Evolutionary conservation across 2,329 filamentous ascomycete genomes (phyloP), one percentile per base, ranked within the genome.

Genomic region (Blumeria hordei): DNA sequence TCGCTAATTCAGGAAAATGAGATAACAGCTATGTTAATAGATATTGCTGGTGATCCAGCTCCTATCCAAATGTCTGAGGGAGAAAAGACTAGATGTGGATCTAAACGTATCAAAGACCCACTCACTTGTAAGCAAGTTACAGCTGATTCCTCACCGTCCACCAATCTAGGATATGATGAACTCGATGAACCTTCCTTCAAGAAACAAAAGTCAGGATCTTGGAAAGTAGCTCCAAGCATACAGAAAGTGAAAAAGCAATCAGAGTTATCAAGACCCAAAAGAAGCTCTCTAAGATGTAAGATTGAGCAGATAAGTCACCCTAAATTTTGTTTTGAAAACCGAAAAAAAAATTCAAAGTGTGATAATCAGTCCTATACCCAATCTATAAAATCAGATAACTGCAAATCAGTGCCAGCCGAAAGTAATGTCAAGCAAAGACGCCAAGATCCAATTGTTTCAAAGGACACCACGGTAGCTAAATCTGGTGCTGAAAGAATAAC

Each of bases 341-440:
- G 18, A 16, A 18, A 36, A 16, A 36, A 11, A 7, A 35, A 53
- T 11, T 18, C 39, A 9, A 18, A 18, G n/a, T 37, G 8, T 53
- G 50, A 33, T 5, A 37, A 6, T 12, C 8, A 8, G 14, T 35
- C n/a, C 1, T 36, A 8, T 4, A 12, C 10, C 28, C 14, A 37
- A 18, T 18, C 33, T 10, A 21, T 21, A 16, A 39, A 36, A 11
- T 16, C 14, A 21, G 21, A 53, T 7, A 53, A 11, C 39, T 35
- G n/a, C 10, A 33, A 18, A 18, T 12, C 47, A 14, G 47, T 34
- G 32, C 47, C 47, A 5, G 28, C 34, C 33, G 50, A 53, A 18
- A 53, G 50, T 53, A 53, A 53, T 21, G 50, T 53, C 7, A 54
- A 54, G 14, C 32, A 47, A 36, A 28, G 37, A 36, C 53, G 53